Evolutionary conservation across 192 early-diverging fungal species (phyloP).

Genomic region (Coemansia sp.): DNA sequence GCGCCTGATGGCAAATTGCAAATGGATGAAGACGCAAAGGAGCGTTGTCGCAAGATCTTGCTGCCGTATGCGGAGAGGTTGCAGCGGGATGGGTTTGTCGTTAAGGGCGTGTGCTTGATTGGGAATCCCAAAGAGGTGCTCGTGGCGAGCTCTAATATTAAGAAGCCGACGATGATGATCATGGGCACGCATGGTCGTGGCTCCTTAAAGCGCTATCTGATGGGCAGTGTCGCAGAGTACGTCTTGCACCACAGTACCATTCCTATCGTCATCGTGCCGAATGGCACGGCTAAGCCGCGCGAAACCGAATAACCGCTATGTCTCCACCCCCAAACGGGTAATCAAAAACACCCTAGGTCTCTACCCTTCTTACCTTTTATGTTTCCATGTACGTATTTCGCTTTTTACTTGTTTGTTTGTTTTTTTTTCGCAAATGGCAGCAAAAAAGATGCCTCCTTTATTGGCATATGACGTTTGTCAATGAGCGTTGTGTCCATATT

Average conservation of each 20-base stretch:
- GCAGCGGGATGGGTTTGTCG: slow-evolving; percentile 53
- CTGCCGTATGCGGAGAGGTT: slow-evolving; percentile 48
- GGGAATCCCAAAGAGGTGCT: slow-evolving; percentile 56
- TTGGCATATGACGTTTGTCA: background rate
- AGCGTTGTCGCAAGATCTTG: slow-evolving; percentile 45
- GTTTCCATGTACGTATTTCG: slow-evolving; percentile 5
- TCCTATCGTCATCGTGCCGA: slow-evolving; percentile 69
- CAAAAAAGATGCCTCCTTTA: background rate
- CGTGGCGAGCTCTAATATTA: slow-evolving; percentile 49
- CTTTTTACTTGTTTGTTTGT: background rate
- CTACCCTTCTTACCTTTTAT: background rate
- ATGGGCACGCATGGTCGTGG: slow-evolving; percentile 74
- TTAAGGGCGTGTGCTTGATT: slow-evolving; percentile 55
- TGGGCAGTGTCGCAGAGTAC: slow-evolving; percentile 71
- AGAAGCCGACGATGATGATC: slow-evolving; percentile 67
- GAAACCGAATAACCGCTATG: slow-evolving; percentile 22
- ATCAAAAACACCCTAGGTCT: background rate
- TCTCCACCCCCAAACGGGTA: background rate
- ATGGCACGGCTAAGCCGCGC: slow-evolving; percentile 28
- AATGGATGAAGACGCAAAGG: slow-evolving; percentile 52
- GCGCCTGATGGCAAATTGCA: slow-evolving; percentile 10
- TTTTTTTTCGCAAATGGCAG: background rate
- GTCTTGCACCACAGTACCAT: slow-evolving; percentile 68
- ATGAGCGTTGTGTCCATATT: background rate
- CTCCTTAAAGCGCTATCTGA: slow-evolving; percentile 65